Evolutionary conservation across 441 rosid species (phyloP).

Genomic region (Populus trichocarpa): DNA sequence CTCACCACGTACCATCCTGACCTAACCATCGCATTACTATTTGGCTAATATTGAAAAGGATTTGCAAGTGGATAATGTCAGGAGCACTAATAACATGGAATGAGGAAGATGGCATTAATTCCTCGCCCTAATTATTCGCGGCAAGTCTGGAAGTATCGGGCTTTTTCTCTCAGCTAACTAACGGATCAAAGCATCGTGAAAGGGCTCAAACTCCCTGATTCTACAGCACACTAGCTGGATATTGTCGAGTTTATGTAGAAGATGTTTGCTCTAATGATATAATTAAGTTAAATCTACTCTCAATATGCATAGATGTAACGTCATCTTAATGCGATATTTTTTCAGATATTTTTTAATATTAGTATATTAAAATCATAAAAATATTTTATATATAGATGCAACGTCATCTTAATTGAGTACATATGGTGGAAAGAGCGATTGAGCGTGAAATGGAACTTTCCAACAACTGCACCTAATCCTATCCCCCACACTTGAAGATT

Average conservation of each 20-base stretch:
- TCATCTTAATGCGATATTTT: no score
- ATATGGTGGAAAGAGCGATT: neutral
- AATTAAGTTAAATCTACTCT: neutral
- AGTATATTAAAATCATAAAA: no score
- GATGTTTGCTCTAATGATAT: neutral
- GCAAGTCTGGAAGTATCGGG: neutral
- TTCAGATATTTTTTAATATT: no score
- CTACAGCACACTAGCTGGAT: neutral
- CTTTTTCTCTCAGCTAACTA: neutral
- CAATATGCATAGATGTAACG: neutral
- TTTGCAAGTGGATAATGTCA: neutral
- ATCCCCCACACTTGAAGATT: slow-evolving; percentile 27
- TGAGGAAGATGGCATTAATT: neutral
- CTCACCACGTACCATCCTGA: neutral
- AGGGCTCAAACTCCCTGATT: no score
- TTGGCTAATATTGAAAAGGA: neutral
- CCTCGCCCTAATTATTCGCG: neutral
- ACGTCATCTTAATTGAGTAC: no score
- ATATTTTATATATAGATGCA: no score
- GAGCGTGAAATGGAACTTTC: slow-evolving; percentile 27
- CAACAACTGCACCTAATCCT: slow-evolving; percentile 43
- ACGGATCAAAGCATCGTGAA: no score
- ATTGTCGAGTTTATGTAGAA: neutral
- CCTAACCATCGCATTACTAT: neutral
- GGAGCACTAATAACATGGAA: neutral